Conservation (phyloP, 1,284 basidiomycete genomes). For the Melampsora americana region DNA sequence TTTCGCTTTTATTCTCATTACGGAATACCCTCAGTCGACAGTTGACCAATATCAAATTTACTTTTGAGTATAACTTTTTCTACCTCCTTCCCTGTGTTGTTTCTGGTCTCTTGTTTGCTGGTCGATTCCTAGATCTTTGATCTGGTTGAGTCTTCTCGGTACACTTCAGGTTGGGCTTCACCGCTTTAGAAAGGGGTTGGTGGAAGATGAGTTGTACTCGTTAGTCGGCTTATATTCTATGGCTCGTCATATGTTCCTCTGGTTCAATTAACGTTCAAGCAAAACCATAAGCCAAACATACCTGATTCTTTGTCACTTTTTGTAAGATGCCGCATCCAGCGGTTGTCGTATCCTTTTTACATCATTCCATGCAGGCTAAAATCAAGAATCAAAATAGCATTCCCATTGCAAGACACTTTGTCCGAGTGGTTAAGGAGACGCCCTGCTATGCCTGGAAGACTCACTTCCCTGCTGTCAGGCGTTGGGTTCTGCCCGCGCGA, state of each 20-base stretch:
- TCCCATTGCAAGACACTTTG: too few relatives aligned
- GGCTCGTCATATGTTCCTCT: constrained; percentile 44
- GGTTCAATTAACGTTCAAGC: constrained; percentile 44
- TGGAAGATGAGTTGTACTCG: not conserved
- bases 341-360: too few relatives aligned
- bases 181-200: constrained; percentile 5
- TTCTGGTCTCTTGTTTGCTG: constrained; percentile 3
- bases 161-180: not conserved
- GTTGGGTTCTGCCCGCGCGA: too few relatives aligned
- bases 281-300: constrained; percentile 44
- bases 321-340: too few relatives aligned
- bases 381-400: too few relatives aligned
- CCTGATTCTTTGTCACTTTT: not conserved
- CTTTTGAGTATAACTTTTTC: constrained; percentile 2
- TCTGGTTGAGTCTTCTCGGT: not conserved
- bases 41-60: constrained; percentile 30
- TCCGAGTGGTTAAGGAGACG: too few relatives aligned
- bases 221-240: constrained; percentile 43
- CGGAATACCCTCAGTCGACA: constrained; percentile 44
- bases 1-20: constrained; percentile 44
- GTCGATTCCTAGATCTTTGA: constrained; percentile 15
- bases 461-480: too few relatives aligned
- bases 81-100: not conserved
- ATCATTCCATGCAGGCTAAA: too few relatives aligned
- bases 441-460: too few relatives aligned